Evolutionary conservation across 306 rosid genomes (phyloP), one percentile per base, ranked within the genome.

Genomic region (Psophocarpus tetragonolobus): DNA sequence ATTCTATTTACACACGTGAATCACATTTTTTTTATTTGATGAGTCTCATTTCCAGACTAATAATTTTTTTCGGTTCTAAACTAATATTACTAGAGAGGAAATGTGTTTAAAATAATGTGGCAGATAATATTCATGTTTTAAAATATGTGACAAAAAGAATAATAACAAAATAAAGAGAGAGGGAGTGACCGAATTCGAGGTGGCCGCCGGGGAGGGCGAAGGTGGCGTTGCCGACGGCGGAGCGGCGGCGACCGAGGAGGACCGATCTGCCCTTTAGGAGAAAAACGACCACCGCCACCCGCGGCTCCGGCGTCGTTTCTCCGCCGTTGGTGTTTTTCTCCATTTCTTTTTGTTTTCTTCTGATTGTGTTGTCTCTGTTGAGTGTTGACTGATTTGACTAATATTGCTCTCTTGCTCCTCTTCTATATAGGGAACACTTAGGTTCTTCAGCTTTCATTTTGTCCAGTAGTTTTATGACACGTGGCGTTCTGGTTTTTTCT

Each of bases 171-270:
- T n/a, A 15, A 17, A 17, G 14, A 26, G 74, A 27, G 42, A 35
- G 81, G 41, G 18, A 62, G 12, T 20, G 44, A 87, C 91, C 88
- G 24, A 87, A 87, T 73, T 87, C 88, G 57, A 87, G 88, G 76
- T 87, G 84, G 61, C 91, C 91, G 50, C 91, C 88, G 29, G 88
- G 91, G 6, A 87, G 87, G 18, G 88, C 91, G 36, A 73, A 87
- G 73, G 88, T 82, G 39, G 84, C 56, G 69, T 80, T 8, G 8
- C 88, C 87, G 50, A 87, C 73, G 36, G 87, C 35, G 5, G 88
- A 64, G 38, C 84, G 91, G 11, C 91, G 87, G 33, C 84, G 85
- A 9, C 91, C 88, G 70, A 87, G 76, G 1, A 87, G 85, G 3
- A 87, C 57, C 0, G 84, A 74, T 82, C 58, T 87, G 0, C 78